Percentiles rank a stretch among this genome's conserved stretches.
phyloP scores from a whole-genome alignment of 371 early-diverging fungal species.

The Lichtheimia ornata region DNA sequence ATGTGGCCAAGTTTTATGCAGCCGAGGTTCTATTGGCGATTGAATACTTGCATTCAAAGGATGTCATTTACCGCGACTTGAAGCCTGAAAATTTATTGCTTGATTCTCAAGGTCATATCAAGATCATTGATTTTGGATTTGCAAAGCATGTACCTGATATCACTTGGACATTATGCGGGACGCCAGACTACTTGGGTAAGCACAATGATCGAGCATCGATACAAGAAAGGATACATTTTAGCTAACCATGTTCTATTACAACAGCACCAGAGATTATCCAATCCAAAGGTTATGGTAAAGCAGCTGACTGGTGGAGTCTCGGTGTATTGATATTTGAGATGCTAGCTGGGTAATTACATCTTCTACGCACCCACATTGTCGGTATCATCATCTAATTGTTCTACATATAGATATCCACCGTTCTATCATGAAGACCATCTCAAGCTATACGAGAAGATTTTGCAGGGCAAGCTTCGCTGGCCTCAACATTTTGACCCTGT shows the following conservation, averaged over 20 bases:
- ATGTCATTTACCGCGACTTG: constrained; percentile 93
- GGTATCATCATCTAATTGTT: neutral
- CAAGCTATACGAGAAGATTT: constrained; percentile 93
- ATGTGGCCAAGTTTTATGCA: constrained; percentile 86
- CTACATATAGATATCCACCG: constrained; percentile 84
- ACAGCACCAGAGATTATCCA: constrained; percentile 97
- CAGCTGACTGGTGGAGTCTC: constrained; percentile 98
- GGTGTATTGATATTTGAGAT: constrained; percentile 88
- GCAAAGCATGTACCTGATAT: constrained; percentile 92
- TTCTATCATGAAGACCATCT: constrained; percentile 97
- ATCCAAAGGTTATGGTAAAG: constrained; percentile 93
- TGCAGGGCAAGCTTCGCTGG: constrained; percentile 85
- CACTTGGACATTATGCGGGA: constrained; percentile 98
- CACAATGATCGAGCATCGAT: constrained; percentile 19
- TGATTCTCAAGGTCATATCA: constrained; percentile 93
- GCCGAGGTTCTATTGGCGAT: constrained; percentile 75
- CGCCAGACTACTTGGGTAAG: constrained; percentile 90
- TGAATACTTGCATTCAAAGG: constrained; percentile 87
- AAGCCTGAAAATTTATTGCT: constrained; percentile 95
- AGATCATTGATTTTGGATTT: constrained; percentile 99
- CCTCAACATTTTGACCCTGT: constrained; percentile 88
- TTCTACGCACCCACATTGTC: neutral
- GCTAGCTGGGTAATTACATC: constrained; percentile 34
- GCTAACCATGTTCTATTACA: neutral
- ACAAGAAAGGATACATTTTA: constrained; percentile 33